Conservation (phyloP, 1,284 basidiomycete species). For the Heterobasidion annosum region DNA sequence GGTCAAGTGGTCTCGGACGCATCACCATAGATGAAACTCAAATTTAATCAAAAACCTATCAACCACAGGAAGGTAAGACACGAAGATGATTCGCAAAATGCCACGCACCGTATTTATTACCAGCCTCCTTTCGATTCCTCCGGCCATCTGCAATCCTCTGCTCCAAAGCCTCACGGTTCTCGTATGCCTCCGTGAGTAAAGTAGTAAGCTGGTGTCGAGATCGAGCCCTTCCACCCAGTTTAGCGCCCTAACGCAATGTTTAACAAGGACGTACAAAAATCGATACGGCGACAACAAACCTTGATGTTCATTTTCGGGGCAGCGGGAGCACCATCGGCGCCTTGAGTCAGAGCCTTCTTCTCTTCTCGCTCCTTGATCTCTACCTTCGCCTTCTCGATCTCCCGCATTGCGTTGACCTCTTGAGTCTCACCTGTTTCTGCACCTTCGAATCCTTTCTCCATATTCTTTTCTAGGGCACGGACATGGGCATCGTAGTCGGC, state of each 20-base stretch:
- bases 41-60: too few relatives aligned
- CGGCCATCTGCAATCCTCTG: conserved; percentile 73
- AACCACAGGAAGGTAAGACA: too few relatives aligned
- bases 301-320: conserved; percentile 71
- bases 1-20: too few relatives aligned
- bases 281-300: conserved; percentile 24
- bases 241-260: conserved; percentile 41
- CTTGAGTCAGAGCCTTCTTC: conserved; percentile 59
- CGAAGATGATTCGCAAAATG: too few relatives aligned
- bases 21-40: too few relatives aligned
- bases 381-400: conserved; percentile 65
- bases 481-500: conserved; percentile 61
- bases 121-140: conserved; percentile 76
- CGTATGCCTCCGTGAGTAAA: conserved; percentile 67
- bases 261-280: conserved; percentile 1
- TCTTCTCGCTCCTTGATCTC: conserved; percentile 67
- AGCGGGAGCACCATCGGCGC: conserved; percentile 35
- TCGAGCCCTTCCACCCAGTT: conserved; percentile 56
- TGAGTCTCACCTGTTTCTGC: conserved; percentile 41
- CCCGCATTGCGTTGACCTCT: conserved; percentile 59
- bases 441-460: conserved; percentile 57
- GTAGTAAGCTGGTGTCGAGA: conserved; percentile 71
- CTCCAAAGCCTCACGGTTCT: conserved; percentile 69
- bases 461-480: conserved; percentile 59
- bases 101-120: conserved; percentile 72